These are phyloP conservation scores for Pseudocercospora cruenta DNA, from an alignment of 2,329 filamentous ascomycete species.

Conservation along the genomic window DNA sequence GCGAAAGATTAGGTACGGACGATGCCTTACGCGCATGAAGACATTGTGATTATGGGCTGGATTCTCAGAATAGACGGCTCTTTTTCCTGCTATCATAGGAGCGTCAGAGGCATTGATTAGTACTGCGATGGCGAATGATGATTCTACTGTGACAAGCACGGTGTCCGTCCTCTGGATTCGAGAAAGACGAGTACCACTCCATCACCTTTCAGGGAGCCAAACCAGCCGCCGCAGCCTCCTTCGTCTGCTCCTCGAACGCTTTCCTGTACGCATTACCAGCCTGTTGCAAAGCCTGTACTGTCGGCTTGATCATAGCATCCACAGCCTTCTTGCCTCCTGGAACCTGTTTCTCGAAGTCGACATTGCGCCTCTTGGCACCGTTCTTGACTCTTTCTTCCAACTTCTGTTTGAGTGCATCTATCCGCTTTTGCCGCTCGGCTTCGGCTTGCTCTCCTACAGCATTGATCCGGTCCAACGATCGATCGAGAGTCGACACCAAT, in stretches of 20 bases:
- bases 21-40: too few relatives aligned
- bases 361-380: constrained; percentile 71
- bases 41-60: too few relatives aligned
- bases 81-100: too few relatives aligned
- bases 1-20: not conserved
- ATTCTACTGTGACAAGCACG: too few relatives aligned
- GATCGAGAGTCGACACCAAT: constrained; percentile 77
- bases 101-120: too few relatives aligned
- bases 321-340: constrained; percentile 78
- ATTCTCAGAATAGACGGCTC: too few relatives aligned
- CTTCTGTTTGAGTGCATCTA: constrained; percentile 69
- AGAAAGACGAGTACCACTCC: too few relatives aligned
- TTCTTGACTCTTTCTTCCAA: constrained; percentile 70
- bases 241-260: constrained; percentile 64
- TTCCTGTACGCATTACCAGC: constrained; percentile 73
- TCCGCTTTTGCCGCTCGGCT: constrained; percentile 66
- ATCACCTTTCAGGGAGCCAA: not conserved
- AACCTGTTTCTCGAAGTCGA: constrained; percentile 63
- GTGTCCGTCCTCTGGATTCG: too few relatives aligned
- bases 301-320: constrained; percentile 73
- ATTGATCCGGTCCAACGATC: constrained; percentile 76
- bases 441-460: constrained; percentile 82
- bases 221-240: constrained; percentile 26
- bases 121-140: too few relatives aligned
- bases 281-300: constrained; percentile 69